Base-by-base conservation (phyloP, 2,329 filamentous ascomycete genomes). In the Aspergillus sp. region DNA sequence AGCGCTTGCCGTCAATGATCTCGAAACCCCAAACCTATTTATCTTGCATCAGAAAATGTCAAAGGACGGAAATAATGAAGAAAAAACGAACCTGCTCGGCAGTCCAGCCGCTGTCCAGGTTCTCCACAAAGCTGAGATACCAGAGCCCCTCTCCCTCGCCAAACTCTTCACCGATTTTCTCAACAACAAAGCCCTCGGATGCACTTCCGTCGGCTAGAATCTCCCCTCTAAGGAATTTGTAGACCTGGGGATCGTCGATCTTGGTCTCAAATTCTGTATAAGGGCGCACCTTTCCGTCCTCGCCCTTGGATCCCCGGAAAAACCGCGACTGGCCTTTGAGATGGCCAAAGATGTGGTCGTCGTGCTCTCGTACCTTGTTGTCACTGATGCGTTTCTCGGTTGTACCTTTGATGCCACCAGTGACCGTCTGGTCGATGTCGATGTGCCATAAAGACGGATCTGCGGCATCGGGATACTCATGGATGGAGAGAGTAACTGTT, bases 301-400 rank as follows among this genome's bases (percentile, higher is more conserved):
- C 71, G 10, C 69, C 70, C 61, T 76, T 69, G 10, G 64, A 64
- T 10, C 68, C 72, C 17, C 72, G 72, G 60, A 85, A 66, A 72
- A 83, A 87, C 49, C 80, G 77, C 47, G 83, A 85, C 62, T 81
- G 82, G 59, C 89, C 91, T 55, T 80, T 80, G 63, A 95, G 84
- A 58, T 78, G 79, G 60, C 92, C 92, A 74, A 96, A 97, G 66
- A 96, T 85, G 82, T 87, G 88, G 80, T 97, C 92, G 23, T 79
- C 80, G 80, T 93, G 91, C 64, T 85, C 84, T 67, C 89, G 87
- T 57, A 77, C 82, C 23, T 76, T 73, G 78, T 83, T 87, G 72
- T 89, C 82, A 2, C 89, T 75, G 1, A 71, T 76, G 51, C 88
- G 84, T 7, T 77, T 70, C 72, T 91, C 88, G 17, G 78, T 78